Evolutionary conservation across 495 filamentous ascomycete genomes (phyloP).

Genomic region (Penicillium steckii): DNA sequence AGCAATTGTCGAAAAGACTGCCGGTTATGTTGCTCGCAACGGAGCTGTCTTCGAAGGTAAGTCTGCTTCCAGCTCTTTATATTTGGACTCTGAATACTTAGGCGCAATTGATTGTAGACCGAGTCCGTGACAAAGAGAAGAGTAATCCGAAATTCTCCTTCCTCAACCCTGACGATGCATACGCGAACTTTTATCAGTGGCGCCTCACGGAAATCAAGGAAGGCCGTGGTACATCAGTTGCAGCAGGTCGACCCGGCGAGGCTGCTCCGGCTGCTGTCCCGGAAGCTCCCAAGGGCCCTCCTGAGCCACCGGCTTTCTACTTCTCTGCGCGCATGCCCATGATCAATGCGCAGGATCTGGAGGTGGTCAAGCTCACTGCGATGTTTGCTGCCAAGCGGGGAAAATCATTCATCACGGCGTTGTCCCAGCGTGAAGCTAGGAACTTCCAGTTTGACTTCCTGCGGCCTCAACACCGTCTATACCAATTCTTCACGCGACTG

Average conservation of each 20-base stretch:
- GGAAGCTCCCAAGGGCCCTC: conserved; percentile 75
- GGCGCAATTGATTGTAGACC: conserved; percentile 46
- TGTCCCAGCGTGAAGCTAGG: conserved; percentile 81
- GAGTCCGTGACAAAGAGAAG: conserved; percentile 81
- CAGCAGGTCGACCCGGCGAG: conserved; percentile 74
- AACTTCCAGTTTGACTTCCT: conserved; percentile 98
- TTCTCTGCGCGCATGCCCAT: conserved; percentile 98
- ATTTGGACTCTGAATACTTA: neutral
- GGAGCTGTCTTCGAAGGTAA: conserved; percentile 76
- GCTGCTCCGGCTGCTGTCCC: conserved; percentile 51
- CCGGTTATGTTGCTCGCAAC: conserved; percentile 84
- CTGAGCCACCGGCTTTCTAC: conserved; percentile 83
- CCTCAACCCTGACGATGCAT: conserved; percentile 75
- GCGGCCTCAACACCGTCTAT: conserved; percentile 89
- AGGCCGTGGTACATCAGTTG: conserved; percentile 76
- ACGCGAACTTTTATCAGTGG: conserved; percentile 88
- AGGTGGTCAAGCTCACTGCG: conserved; percentile 87
- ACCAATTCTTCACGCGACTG: conserved; percentile 88
- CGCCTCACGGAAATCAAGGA: conserved; percentile 79
- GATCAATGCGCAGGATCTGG: conserved; percentile 92
- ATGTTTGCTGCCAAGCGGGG: conserved; percentile 90
- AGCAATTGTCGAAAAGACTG: conserved; percentile 91
- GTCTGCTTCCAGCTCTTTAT: neutral
- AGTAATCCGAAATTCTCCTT: conserved; percentile 92
- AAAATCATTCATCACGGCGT: conserved; percentile 80